phyloP scores from a whole-genome alignment of 257 asterid genomes.

The Mentha longifolia region DNA sequence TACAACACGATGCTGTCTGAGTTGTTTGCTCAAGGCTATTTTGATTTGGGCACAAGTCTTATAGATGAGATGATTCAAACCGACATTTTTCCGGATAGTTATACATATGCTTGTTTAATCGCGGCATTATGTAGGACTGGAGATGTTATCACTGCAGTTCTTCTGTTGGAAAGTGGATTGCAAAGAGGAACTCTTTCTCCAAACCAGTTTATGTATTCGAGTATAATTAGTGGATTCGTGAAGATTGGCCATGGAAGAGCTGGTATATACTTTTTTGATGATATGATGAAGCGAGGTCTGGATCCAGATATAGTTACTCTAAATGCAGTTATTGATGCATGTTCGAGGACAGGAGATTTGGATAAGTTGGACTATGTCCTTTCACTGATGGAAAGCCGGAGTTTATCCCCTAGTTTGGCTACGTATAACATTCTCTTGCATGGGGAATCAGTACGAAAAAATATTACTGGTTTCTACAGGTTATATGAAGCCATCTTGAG shows the following conservation, averaged over 20 bases:
- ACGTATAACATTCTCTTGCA: slow-evolving; percentile 80
- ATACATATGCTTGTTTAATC: slow-evolving; percentile 60
- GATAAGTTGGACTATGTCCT: slow-evolving; percentile 44
- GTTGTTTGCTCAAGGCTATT: slow-evolving; percentile 57
- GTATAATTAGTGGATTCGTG: slow-evolving; percentile 71
- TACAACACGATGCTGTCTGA: slow-evolving; percentile 71
- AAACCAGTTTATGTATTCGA: slow-evolving; percentile 65
- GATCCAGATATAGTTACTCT: slow-evolving; percentile 62
- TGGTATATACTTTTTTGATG: slow-evolving; percentile 61
- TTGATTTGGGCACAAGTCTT: slow-evolving; percentile 49
- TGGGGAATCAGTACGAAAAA: slow-evolving; percentile 56
- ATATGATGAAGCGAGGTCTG: slow-evolving; percentile 51
- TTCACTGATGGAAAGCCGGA: slow-evolving; percentile 42
- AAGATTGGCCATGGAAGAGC: slow-evolving; percentile 67
- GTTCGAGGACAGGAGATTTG: slow-evolving; percentile 61
- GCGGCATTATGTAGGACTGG: slow-evolving; percentile 71
- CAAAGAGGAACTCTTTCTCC: slow-evolving; percentile 49
- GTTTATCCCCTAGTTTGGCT: slow-evolving; percentile 58
- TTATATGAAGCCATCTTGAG: slow-evolving; percentile 54
- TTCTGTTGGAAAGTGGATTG: slow-evolving; percentile 55
- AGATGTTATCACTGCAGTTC: slow-evolving; percentile 64
- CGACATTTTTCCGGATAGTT: slow-evolving; percentile 63
- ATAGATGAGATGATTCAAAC: slow-evolving; percentile 65
- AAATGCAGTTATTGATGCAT: slow-evolving; percentile 75
- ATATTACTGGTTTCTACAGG: slow-evolving; percentile 54